A percentile compares a stretch with the other conserved stretches of the same genome.
phyloP scores from a whole-genome alignment of 2,329 filamentous ascomycete species.

The Trichoderma sp. region DNA sequence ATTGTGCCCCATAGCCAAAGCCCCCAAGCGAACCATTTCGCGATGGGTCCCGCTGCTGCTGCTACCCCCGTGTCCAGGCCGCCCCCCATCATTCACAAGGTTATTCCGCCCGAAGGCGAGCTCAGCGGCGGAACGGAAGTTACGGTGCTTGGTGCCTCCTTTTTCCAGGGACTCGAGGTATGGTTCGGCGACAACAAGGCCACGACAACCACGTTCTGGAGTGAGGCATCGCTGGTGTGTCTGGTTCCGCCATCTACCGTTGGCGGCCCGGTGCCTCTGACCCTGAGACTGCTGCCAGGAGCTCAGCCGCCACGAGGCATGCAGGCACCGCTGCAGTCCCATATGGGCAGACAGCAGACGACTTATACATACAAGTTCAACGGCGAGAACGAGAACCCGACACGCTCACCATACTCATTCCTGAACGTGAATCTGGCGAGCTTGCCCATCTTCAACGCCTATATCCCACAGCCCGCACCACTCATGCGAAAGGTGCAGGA shows the following conservation, averaged over 20 bases:
- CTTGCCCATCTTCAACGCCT: constrained; percentile 72
- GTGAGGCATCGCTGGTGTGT: constrained; percentile 77
- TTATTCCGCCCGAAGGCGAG: constrained; percentile 81
- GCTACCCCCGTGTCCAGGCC: constrained; percentile 44
- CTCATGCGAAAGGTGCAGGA: constrained; percentile 74
- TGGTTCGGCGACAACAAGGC: constrained; percentile 73
- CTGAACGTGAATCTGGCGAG: constrained; percentile 4
- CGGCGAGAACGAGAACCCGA: constrained; percentile 64
- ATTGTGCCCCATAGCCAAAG: constrained; percentile 49
- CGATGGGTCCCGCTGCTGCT: constrained; percentile 52
- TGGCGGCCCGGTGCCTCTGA: constrained; percentile 70
- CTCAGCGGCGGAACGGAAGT: constrained; percentile 85
- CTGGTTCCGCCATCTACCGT: constrained; percentile 71
- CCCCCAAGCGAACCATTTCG: constrained; percentile 54
- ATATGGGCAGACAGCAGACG: too few relatives aligned
- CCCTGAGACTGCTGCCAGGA: constrained; percentile 61
- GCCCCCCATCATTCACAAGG: constrained; percentile 70
- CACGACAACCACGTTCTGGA: constrained; percentile 78
- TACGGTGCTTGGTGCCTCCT: constrained; percentile 78
- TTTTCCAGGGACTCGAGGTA: constrained; percentile 75
- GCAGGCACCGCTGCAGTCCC: constrained; percentile 44
- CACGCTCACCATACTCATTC: not conserved
- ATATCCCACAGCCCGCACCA: constrained; percentile 55
- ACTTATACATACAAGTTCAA: constrained; percentile 66
- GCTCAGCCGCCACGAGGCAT: constrained; percentile 41